A percentile compares a stretch with the other conserved stretches of the same genome.
These are phyloP conservation scores for Zostera marina DNA, from an alignment of 116 monocot species.

Conservation along the genomic window DNA sequence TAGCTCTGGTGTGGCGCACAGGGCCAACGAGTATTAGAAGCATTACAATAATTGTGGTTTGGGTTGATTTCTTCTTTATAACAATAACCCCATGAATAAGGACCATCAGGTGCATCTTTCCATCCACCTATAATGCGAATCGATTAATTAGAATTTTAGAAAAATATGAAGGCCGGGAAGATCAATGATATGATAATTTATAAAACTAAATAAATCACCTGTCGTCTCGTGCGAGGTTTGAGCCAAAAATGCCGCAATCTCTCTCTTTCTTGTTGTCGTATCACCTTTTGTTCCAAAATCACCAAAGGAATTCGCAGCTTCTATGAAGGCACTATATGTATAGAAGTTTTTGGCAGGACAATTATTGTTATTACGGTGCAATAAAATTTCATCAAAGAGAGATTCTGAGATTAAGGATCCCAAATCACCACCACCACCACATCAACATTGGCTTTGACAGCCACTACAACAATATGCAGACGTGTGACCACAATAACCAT, in stretches of 20 bases:
- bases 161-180: background rate
- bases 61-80: constrained; percentile 9
- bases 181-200: background rate
- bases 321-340: constrained; percentile 29
- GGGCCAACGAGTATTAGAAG: constrained; percentile 14
- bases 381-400: constrained; percentile 25
- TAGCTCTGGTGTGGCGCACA: constrained; percentile 29
- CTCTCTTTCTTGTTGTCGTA: constrained; percentile 12
- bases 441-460: constrained; percentile 10
- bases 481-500: constrained; percentile 13
- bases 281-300: constrained; percentile 22
- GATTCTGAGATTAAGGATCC: constrained; percentile 7
- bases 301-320: constrained; percentile 17
- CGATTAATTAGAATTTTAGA: background rate
- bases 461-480: background rate
- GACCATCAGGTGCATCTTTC: constrained; percentile 19
- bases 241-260: constrained; percentile 40
- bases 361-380: constrained; percentile 23
- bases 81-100: constrained; percentile 34
- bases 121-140: constrained; percentile 12
- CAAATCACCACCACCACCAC: background rate
- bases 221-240: constrained; percentile 41
- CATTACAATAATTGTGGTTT: constrained; percentile 8
- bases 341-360: constrained; percentile 27
- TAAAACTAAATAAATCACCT: constrained; percentile 6